Evolutionary conservation across 2,329 filamentous ascomycete species (phyloP).

Genomic region (Penicillium occitanis): DNA sequence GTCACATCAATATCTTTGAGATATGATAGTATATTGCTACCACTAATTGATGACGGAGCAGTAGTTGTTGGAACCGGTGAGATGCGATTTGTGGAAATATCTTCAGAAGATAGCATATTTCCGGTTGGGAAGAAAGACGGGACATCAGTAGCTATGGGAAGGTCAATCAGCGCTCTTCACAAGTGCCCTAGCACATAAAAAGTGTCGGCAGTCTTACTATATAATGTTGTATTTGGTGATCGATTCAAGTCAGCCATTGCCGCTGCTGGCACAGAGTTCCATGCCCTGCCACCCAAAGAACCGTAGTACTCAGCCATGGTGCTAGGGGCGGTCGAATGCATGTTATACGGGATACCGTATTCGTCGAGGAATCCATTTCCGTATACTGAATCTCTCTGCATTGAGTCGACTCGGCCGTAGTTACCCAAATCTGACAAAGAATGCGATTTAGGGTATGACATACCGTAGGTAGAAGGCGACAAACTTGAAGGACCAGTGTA

Average conservation of each 20-base stretch:
- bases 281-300: slow-evolving; percentile 33
- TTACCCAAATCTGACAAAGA: slow-evolving; percentile 31
- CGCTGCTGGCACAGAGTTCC: slow-evolving; percentile 28
- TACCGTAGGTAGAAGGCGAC: slow-evolving; percentile 21
- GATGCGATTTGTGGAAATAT: slow-evolving; percentile 33
- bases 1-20: background rate
- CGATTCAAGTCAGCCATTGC: slow-evolving; percentile 21
- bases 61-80: slow-evolving; percentile 38
- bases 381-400: slow-evolving; percentile 27
- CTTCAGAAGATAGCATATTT: slow-evolving; percentile 27
- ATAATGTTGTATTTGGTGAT: slow-evolving; percentile 27
- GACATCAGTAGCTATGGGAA: slow-evolving; percentile 29
- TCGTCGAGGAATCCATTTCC: slow-evolving; percentile 37
- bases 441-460: slow-evolving; percentile 21
- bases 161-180: slow-evolving; percentile 28
- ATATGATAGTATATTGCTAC: slow-evolving; percentile 21
- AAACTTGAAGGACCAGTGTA: background rate
- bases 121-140: slow-evolving; percentile 29
- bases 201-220: slow-evolving; percentile 28
- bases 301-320: slow-evolving; percentile 31
- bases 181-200: slow-evolving; percentile 13
- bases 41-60: slow-evolving; percentile 22
- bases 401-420: slow-evolving; percentile 25
- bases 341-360: slow-evolving; percentile 25
- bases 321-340: slow-evolving; percentile 37